A percentile compares a stretch with the other conserved stretches of the same genome.
These are phyloP conservation scores for Mycotypha africana DNA, from an alignment of 371 early-diverging fungal species.

Conservation along the genomic window DNA sequence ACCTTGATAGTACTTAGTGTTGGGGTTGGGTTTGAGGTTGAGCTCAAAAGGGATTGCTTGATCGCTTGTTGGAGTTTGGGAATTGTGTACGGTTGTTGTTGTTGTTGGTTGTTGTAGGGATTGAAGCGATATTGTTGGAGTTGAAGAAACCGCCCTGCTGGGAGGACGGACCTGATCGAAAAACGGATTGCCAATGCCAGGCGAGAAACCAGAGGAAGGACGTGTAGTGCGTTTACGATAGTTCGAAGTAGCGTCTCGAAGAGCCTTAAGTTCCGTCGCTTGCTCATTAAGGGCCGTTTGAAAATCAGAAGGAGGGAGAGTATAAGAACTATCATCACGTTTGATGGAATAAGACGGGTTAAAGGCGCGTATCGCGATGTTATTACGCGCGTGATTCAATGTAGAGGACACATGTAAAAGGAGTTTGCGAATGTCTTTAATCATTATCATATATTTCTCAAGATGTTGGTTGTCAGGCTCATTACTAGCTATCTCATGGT, in stretches of 20 bases:
- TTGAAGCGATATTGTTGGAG: conserved; percentile 6
- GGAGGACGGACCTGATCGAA: conserved; percentile 13
- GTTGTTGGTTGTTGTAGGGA: conserved; percentile 1
- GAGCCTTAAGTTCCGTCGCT: not conserved
- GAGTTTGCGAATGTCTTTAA: conserved; percentile 6
- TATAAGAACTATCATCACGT: not conserved
- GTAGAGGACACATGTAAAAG: conserved; percentile 1
- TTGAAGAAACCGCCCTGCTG: conserved; percentile 14
- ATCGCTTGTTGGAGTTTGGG: not conserved
- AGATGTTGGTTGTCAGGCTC: not conserved
- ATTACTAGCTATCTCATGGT: conserved; percentile 1
- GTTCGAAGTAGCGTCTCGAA: not conserved
- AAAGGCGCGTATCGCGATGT: conserved; percentile 8
- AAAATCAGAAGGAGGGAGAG: not conserved
- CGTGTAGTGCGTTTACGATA: not conserved
- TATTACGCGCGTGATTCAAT: conserved; percentile 3
- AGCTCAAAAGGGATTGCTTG: conserved; percentile 3
- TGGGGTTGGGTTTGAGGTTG: not conserved
- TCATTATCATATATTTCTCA: not conserved
- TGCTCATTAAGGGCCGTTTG: not conserved
- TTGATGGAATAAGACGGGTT: conserved; percentile 4
- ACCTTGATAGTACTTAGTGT: not conserved
- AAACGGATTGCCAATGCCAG: not conserved
- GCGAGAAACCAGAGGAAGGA: not conserved
- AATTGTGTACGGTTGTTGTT: not conserved